Percentiles rank a stretch among this genome's conserved stretches.
phyloP scores from a whole-genome alignment of 306 rosid genomes.

The Bauhinia variegata region DNA sequence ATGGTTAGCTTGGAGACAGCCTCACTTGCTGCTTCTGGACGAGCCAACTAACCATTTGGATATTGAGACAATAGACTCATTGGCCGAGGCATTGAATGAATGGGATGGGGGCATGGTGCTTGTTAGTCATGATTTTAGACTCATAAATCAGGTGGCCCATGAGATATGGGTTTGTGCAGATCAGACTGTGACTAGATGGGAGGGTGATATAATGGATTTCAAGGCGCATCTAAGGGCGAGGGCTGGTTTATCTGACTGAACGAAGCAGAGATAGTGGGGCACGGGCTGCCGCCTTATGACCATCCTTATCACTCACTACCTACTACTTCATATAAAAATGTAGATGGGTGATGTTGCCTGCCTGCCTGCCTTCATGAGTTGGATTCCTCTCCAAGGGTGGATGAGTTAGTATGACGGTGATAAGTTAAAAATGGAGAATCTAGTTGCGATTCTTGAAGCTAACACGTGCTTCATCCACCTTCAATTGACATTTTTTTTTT shows the following conservation, averaged over 20 bases:
- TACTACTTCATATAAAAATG: constrained; percentile 15
- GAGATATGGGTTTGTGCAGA: constrained; percentile 98
- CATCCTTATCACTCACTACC: constrained; percentile 18
- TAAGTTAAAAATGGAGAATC: constrained; percentile 11
- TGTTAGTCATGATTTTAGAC: constrained; percentile 98
- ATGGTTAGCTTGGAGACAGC: constrained; percentile 94
- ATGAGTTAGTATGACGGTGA: constrained; percentile 19
- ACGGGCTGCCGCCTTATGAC: background rate
- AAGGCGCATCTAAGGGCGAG: constrained; percentile 76
- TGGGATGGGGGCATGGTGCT: constrained; percentile 99
- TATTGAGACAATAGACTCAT: constrained; percentile 90
- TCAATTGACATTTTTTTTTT: too few relatives aligned
- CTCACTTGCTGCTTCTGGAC: constrained; percentile 84
- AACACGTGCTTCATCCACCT: constrained; percentile 28
- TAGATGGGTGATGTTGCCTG: constrained; percentile 29
- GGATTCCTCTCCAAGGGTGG: constrained; percentile 14
- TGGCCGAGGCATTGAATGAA: constrained; percentile 96
- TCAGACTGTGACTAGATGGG: constrained; percentile 86
- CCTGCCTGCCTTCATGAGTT: constrained; percentile 13
- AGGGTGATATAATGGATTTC: constrained; percentile 91
- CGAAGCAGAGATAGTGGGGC: constrained; percentile 28
- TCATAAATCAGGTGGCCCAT: constrained; percentile 93
- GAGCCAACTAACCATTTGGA: constrained; percentile 99
- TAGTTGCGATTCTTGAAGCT: constrained; percentile 46
- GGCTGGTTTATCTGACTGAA: constrained; percentile 70